Evolutionary conservation across 169 alveolate genomes (phyloP).

Genomic region (Cystoisospora suis): DNA sequence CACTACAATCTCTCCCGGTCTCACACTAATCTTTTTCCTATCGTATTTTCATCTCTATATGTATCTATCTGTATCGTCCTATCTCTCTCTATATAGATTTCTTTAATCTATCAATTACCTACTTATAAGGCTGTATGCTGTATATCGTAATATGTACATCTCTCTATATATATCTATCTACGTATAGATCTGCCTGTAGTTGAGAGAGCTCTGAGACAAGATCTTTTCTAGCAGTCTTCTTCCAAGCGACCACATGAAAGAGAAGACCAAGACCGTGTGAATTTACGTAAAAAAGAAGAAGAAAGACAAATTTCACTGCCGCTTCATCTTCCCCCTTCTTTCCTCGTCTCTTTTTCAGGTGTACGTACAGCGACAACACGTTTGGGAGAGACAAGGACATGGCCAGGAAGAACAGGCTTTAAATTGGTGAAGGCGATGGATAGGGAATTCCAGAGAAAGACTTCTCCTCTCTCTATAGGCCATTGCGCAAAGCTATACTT

Average conservation of each 20-base stretch:
- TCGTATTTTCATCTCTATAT: not conserved
- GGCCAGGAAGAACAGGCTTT: slow-evolving; percentile 61
- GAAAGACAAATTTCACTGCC: not conserved
- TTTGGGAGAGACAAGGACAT: slow-evolving; percentile 40
- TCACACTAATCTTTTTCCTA: too few species aligned
- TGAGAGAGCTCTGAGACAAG: not conserved
- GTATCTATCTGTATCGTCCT: not conserved
- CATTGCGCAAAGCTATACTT: not conserved
- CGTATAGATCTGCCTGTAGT: not conserved
- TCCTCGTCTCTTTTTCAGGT: not conserved
- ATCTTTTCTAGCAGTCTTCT: too few species aligned
- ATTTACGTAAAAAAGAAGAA: not conserved
- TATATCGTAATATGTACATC: too few species aligned
- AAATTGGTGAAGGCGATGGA: slow-evolving; percentile 40
- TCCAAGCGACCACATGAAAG: too few species aligned
- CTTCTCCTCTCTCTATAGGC: slow-evolving; percentile 1
- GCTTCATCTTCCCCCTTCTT: not conserved
- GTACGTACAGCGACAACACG: slow-evolving; percentile 15
- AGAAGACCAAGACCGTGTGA: not conserved
- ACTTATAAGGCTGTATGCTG: too few species aligned
- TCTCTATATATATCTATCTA: not conserved
- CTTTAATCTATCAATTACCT: too few species aligned
- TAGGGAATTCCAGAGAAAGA: slow-evolving; percentile 6
- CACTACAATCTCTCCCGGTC: too few species aligned
- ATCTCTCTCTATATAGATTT: too few species aligned